Conservation (phyloP, 1,284 basidiomycete genomes). For the Irpex sp. region DNA sequence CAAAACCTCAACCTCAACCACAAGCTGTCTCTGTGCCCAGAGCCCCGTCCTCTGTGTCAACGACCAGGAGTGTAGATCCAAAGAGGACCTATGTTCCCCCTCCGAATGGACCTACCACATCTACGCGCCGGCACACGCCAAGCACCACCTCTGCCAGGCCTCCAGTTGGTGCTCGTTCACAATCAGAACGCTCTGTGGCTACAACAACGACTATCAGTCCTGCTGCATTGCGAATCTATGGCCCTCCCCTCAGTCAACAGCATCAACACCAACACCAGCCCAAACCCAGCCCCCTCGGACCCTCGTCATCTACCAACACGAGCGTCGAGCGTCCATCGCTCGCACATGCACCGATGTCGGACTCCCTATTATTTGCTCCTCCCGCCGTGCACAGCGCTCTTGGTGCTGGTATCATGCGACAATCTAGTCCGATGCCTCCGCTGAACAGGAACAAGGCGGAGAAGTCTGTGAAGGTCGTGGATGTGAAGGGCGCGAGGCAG, state of each 20-base stretch:
- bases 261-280: neutral
- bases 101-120: neutral
- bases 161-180: neutral
- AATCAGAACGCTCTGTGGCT: neutral
- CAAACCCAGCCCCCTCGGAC: neutral
- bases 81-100: neutral
- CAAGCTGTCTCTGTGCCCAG: neutral
- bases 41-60: neutral
- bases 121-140: neutral
- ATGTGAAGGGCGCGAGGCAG: neutral
- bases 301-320: neutral
- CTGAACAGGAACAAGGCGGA: neutral
- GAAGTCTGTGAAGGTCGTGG: neutral
- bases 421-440: neutral
- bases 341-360: too few species aligned
- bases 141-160: neutral
- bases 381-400: neutral
- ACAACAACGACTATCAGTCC: neutral
- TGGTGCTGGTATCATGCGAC: neutral
- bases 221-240: neutral
- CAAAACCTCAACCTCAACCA: neutral
- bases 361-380: neutral
- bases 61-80: neutral
- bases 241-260: neutral
- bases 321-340: too few species aligned